Conservation (phyloP, 352 stramenopile species). For the Albugo candida region DNA sequence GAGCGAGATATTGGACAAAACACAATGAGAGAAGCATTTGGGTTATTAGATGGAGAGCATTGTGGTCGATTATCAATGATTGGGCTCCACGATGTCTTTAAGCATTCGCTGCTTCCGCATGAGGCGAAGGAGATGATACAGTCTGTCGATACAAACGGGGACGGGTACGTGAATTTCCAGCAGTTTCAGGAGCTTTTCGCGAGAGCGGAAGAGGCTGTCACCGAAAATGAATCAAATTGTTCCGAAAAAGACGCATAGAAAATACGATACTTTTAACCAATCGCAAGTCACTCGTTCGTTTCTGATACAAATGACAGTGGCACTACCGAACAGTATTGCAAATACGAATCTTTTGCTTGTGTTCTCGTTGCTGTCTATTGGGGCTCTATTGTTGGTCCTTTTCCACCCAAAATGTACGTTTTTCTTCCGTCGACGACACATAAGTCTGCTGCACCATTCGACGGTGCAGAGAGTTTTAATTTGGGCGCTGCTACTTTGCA, state of each 20-base stretch:
- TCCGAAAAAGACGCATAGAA: too few relatives aligned
- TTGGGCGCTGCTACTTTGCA: conserved; percentile 20
- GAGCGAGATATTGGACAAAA: conserved; percentile 77
- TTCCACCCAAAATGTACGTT: too few relatives aligned
- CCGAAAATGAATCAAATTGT: too few relatives aligned
- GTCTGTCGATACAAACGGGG: conserved; percentile 64
- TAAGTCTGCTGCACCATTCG: neutral
- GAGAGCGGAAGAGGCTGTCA: too few relatives aligned
- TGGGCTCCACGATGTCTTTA: conserved; percentile 74
- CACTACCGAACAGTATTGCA: too few relatives aligned
- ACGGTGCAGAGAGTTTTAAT: conserved; percentile 7
- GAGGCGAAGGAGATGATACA: conserved; percentile 81
- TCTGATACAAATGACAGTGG: too few relatives aligned
- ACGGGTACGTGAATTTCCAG: conserved; percentile 75
- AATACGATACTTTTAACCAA: too few relatives aligned
- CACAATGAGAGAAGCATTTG: conserved; percentile 82
- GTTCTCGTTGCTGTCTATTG: too few relatives aligned
- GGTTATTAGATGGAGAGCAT: conserved; percentile 78
- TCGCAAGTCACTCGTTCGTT: too few relatives aligned
- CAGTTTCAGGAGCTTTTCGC: conserved; percentile 72
- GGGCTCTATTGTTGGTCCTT: too few relatives aligned
- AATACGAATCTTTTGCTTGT: too few relatives aligned
- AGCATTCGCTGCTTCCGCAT: conserved; percentile 69
- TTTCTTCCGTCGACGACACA: too few relatives aligned
- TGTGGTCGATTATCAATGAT: conserved; percentile 83